Base-by-base conservation (phyloP, 1,284 basidiomycete genomes). In the Pascua sp. region DNA sequence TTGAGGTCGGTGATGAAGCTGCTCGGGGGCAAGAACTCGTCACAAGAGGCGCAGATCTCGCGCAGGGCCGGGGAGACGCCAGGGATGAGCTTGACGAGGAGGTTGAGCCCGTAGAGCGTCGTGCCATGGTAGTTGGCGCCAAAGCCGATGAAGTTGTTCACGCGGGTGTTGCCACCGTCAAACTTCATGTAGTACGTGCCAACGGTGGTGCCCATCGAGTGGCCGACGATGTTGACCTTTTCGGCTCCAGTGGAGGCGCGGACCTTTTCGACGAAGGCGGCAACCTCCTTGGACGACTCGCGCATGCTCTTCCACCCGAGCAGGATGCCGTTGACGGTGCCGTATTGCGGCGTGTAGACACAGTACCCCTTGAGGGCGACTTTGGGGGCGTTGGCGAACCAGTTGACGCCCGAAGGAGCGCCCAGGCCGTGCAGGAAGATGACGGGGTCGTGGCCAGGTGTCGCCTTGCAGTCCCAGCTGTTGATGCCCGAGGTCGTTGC, bases 171-270 rank as follows among this genome's bases (percentile, higher is more conserved):
- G 42, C 56, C 56, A 11, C 56, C 51, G 44, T 50, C 48, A 39
- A 50, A 58, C 56, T 58, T 58, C 39, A 58, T 53, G 43, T 58
- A 58, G 39, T 58, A 53, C 4, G 51, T 8, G 4, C 18, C 38
- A 11, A 53, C 51, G 2, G 48, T 47, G 8, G 56, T 58, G 12
- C 56, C 56, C 51, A 58, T 53, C 12, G 38, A 42, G 56, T 54
- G 52, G 39, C 52, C 57, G 41, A 48, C 57, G 37, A 58, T 16
- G 57, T 54, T 54, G 57, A 58, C 57, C 52, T 58, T 54, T n/a
- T n/a, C 13, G 16, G 52, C 53, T 41, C 57, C 57, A 3, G 57
- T 54, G 18, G 41, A 13, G 5, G 32, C 18, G 12, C 39, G 49
- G 36, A 58, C 57, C 17, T 45, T 38, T 2, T 51, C n/a, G 32